Conservation (phyloP, 192 early-diverging fungal genomes). For the Umbelopsis sp. region DNA sequence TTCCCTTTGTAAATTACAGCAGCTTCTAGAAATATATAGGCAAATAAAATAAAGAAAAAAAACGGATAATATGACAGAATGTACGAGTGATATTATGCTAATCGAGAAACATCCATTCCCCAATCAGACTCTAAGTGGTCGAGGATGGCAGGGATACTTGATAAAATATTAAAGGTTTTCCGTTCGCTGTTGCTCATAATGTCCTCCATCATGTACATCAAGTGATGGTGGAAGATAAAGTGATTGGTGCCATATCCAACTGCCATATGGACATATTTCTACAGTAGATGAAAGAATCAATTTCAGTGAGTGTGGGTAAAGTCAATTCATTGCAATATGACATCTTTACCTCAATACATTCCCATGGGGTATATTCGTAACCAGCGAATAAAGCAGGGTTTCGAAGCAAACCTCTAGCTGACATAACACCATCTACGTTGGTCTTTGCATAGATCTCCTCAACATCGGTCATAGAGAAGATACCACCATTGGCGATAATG, state of each 20-base stretch:
- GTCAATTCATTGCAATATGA: not conserved
- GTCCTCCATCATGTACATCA: slow-evolving; percentile 94
- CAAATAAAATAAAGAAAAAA: no score
- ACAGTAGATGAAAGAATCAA: not conserved
- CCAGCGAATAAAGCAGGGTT: slow-evolving; percentile 96
- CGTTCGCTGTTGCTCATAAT: slow-evolving; percentile 81
- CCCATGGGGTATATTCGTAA: slow-evolving; percentile 73
- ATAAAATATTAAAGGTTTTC: slow-evolving; percentile 85
- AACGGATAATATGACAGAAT: not conserved
- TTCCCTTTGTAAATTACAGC: slow-evolving; percentile 12
- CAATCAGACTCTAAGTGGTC: slow-evolving; percentile 71
- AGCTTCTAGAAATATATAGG: slow-evolving; percentile 10
- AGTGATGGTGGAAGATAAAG: slow-evolving; percentile 91
- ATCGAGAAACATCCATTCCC: slow-evolving; percentile 30
- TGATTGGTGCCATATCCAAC: slow-evolving; percentile 80
- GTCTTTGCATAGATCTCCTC: slow-evolving; percentile 74
- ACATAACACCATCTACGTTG: slow-evolving; percentile 89
- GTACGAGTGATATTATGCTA: slow-evolving; percentile 7
- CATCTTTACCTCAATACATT: slow-evolving; percentile 62
- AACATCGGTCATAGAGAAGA: slow-evolving; percentile 78
- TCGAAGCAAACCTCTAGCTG: slow-evolving; percentile 84
- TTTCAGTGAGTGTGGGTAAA: not conserved
- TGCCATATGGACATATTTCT: slow-evolving; percentile 65
- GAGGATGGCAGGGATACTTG: slow-evolving; percentile 74
- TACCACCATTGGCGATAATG: slow-evolving; percentile 86